phyloP scores from a whole-genome alignment of 2,329 filamentous ascomycete species.

The Colletotrichum tofieldiae region DNA sequence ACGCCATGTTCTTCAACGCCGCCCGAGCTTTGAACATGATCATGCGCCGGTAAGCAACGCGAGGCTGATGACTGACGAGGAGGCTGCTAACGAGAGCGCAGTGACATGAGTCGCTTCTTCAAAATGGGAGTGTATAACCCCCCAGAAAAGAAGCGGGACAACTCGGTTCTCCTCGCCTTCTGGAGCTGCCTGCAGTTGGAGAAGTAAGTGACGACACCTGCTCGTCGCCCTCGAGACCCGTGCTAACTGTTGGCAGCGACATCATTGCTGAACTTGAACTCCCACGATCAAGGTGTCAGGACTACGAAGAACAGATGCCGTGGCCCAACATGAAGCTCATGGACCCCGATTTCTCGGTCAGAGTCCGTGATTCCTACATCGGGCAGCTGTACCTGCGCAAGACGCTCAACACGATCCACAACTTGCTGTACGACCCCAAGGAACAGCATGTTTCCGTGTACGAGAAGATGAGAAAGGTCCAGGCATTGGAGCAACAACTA shows the following conservation, averaged over 20 bases:
- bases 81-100: conserved; percentile 45
- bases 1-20: conserved; percentile 71
- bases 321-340: conserved; percentile 71
- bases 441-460: conserved; percentile 50
- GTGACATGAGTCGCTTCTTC: conserved; percentile 66
- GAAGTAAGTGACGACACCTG: conserved; percentile 67
- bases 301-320: conserved; percentile 75
- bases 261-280: conserved; percentile 88
- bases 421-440: conserved; percentile 67
- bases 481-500: conserved; percentile 45
- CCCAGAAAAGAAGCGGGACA: conserved; percentile 66
- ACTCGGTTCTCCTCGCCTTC: conserved; percentile 82
- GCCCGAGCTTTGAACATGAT: conserved; percentile 77
- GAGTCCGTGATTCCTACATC: conserved; percentile 72
- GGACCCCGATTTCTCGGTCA: conserved; percentile 59
- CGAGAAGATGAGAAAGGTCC: conserved; percentile 63
- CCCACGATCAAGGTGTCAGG: conserved; percentile 73
- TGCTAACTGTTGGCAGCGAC: conserved; percentile 71
- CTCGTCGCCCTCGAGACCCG: too few relatives aligned
- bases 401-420: conserved; percentile 75
- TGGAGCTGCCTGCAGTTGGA: conserved; percentile 97
- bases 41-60: conserved; percentile 75
- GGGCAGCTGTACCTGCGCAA: conserved; percentile 77
- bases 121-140: conserved; percentile 56
- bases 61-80: too few relatives aligned